Percentiles rank a stretch among this genome's conserved stretches.
phyloP scores from a whole-genome alignment of 2,329 filamentous ascomycete genomes.

The Aspergillus clavatus region DNA sequence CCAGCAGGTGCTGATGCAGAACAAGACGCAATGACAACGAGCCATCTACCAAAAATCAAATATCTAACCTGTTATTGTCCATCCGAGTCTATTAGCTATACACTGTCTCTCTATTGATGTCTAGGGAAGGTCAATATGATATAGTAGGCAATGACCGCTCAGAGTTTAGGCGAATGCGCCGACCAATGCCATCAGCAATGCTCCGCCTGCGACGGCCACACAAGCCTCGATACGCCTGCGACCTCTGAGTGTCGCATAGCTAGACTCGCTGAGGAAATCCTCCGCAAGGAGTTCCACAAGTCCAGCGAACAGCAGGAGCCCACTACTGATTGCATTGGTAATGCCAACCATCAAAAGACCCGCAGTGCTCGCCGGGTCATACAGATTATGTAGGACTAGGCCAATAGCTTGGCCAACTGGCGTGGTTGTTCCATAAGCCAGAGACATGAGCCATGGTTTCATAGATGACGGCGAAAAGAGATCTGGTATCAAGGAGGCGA shows the following conservation, averaged over 20 bases:
- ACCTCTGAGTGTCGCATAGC: slow-evolving; percentile 56
- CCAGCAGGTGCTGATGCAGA: too few relatives aligned
- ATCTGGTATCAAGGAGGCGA: slow-evolving; percentile 65
- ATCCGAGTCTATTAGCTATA: neutral
- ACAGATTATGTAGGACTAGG: slow-evolving; percentile 69
- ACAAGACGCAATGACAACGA: too few relatives aligned
- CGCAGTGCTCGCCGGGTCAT: slow-evolving; percentile 70
- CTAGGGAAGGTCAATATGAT: slow-evolving; percentile 8
- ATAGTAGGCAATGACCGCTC: neutral
- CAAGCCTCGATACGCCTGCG: slow-evolving; percentile 58
- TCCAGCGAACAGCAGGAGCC: slow-evolving; percentile 74
- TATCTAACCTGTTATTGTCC: neutral
- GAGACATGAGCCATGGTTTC: slow-evolving; percentile 68
- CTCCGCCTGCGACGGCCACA: slow-evolving; percentile 55
- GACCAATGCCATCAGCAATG: slow-evolving; percentile 61
- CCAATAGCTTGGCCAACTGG: slow-evolving; percentile 81
- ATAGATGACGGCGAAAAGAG: slow-evolving; percentile 65
- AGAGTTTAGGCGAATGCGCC: slow-evolving; percentile 58
- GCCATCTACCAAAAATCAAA: neutral
- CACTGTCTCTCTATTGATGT: slow-evolving; percentile 4
- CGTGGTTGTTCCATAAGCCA: slow-evolving; percentile 65
- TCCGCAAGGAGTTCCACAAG: slow-evolving; percentile 80
- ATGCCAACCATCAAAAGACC: slow-evolving; percentile 78
- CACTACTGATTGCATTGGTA: slow-evolving; percentile 81
- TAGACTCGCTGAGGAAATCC: slow-evolving; percentile 68